Conservation (phyloP, 176 grass and related monocot species). For the Carex parvula region DNA sequence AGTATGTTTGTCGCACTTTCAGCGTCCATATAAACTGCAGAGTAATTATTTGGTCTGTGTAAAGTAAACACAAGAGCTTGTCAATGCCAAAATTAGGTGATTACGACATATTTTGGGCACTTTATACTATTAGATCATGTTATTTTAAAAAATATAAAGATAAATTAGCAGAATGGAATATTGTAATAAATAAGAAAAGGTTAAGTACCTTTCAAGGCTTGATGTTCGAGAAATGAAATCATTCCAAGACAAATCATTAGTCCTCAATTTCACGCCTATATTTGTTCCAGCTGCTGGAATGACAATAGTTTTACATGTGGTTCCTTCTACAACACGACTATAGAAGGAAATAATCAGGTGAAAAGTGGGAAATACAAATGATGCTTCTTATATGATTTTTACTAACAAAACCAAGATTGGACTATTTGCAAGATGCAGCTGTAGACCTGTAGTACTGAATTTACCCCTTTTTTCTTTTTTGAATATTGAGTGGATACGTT, state of each 20-base stretch:
- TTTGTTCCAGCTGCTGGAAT: slow-evolving; percentile 51
- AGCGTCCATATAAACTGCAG: slow-evolving; percentile 61
- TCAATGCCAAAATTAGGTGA: slow-evolving; percentile 3
- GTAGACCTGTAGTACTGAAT: not conserved
- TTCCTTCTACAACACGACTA: slow-evolving; percentile 71
- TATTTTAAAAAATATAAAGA: not conserved
- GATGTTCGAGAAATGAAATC: slow-evolving; percentile 56
- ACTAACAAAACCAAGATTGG: not conserved
- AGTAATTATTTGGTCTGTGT: slow-evolving; percentile 49
- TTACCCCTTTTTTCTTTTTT: not conserved
- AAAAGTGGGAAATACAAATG: not conserved
- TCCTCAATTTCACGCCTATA: slow-evolving; percentile 60
- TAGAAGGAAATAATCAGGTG: slow-evolving; percentile 2
- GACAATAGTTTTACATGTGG: slow-evolving; percentile 63
- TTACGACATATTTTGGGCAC: not conserved
- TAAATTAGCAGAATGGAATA: not conserved
- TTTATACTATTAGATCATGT: not conserved
- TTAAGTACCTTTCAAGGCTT: slow-evolving; percentile 38
- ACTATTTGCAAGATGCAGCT: not conserved
- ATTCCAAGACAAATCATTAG: slow-evolving; percentile 79
- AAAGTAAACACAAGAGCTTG: not conserved
- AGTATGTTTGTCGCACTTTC: slow-evolving; percentile 71
- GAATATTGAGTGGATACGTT: slow-evolving; percentile 8
- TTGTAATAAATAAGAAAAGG: not conserved
- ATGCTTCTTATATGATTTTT: not conserved